phyloP scores from a whole-genome alignment of 1,139 yeast genomes.

The Yamadazyma sp. region DNA sequence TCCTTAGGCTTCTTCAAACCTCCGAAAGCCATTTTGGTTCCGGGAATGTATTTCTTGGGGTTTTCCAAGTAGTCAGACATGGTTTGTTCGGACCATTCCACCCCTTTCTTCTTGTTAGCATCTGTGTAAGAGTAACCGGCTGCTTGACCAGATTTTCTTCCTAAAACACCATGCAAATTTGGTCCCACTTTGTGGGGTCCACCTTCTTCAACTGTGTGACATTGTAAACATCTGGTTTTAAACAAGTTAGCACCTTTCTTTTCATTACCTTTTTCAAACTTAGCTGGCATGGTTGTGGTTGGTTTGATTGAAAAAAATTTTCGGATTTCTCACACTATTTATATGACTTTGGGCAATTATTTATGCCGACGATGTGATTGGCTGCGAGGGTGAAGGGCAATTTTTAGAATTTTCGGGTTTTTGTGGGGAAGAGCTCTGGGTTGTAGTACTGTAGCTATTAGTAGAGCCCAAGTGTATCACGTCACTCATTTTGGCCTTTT shows the following conservation, averaged over 20 bases:
- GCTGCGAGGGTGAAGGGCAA: background rate
- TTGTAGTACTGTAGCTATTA: no score
- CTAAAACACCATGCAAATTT: slow-evolving; percentile 91
- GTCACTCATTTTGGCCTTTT: no score
- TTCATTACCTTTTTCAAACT: slow-evolving; percentile 74
- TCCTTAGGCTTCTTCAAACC: slow-evolving; percentile 99
- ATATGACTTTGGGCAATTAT: slow-evolving; percentile 1
- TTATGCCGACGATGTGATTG: slow-evolving; percentile 2
- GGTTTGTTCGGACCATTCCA: slow-evolving; percentile 81
- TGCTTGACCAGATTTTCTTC: slow-evolving; percentile 90
- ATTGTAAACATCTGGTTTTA: slow-evolving; percentile 98
- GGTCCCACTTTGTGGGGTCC: slow-evolving; percentile 99
- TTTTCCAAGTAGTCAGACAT: slow-evolving; percentile 95
- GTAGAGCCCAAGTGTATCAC: no score
- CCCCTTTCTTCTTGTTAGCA: slow-evolving; percentile 97
- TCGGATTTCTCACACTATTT: slow-evolving; percentile 3
- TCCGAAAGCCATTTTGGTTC: slow-evolving; percentile 99
- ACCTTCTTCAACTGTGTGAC: slow-evolving; percentile 95
- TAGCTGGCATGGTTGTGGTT: slow-evolving; percentile 53
- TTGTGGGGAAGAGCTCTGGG: no score
- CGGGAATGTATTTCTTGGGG: slow-evolving; percentile 99
- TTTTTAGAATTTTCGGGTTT: background rate
- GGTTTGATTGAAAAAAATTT: background rate
- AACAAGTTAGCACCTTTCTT: slow-evolving; percentile 98
- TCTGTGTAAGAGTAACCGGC: slow-evolving; percentile 95